Base-by-base conservation (phyloP, 2,329 filamentous ascomycete species). In the Cladophialophora chaetospira region DNA sequence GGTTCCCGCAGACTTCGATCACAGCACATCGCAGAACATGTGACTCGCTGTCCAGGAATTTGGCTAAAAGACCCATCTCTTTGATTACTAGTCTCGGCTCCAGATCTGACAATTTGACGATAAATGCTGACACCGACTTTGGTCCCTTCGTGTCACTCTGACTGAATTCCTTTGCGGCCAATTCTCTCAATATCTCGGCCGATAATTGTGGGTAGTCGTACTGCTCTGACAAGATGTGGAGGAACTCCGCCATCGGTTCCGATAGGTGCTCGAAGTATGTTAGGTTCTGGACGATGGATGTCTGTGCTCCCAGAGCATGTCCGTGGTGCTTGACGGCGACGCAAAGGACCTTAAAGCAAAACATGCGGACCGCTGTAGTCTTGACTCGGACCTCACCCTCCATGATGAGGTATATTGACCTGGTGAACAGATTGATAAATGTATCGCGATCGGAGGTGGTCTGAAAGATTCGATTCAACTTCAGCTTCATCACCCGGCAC, bases 211-310 rank as follows among this genome's bases (percentile, higher is more conserved):
- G 89, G 70, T 97, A 96, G 74, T 99, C 94, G 75, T 97, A 99
- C 76, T 97, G 93, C 71, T 97, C 92, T 1, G 92, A 88, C 23
- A 99, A 79, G 68, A 97, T 99, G 67, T 97, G 91, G 3, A 99
- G 78, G 67, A 99, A 96, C 71, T 99, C 95, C 28, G 94, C 94
- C 94, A 99, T 99, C 1, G 94, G 94, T 69, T 99, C 94, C 0
- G 94, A 93, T n/a, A 99, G 77, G 73, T 99, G 94, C 74, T 99
- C 94, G 68, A 97, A 99, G 71, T 99, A 99, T 4, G 94, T 96
- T 64, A 99, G 77, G 70, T 94, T 97, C 72, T 99, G 94, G 53
- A 97, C 92, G 68, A 99, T 96, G 43, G 92, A 96, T 45, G 96
- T 97, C 80, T 99, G 94, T 1, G 94, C 94, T 49, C 91, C 92